Evolutionary conservation across 2,329 filamentous ascomycete species (phyloP).

Genomic region (Tolypocladium guangdongense): DNA sequence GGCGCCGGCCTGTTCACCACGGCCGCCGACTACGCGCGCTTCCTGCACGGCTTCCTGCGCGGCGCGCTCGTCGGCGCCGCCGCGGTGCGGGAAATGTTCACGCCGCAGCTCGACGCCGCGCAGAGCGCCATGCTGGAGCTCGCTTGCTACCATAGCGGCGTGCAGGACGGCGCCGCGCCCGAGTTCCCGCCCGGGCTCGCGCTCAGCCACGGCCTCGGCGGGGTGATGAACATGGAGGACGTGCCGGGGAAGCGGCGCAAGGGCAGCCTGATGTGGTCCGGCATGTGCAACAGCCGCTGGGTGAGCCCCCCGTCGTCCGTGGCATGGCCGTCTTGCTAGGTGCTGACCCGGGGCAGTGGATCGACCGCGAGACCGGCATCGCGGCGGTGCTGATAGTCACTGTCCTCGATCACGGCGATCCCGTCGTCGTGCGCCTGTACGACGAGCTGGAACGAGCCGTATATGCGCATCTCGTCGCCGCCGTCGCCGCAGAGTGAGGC

Average conservation of each 20-base stretch:
- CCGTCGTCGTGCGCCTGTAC: slow-evolving; percentile 22
- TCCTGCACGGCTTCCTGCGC: slow-evolving; percentile 22
- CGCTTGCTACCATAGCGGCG: slow-evolving; percentile 8
- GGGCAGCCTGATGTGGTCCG: slow-evolving; percentile 33
- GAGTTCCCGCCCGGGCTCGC: slow-evolving; percentile 22
- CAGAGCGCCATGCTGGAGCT: slow-evolving; percentile 11
- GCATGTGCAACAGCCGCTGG: slow-evolving; percentile 30
- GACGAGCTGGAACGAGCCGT: slow-evolving; percentile 28
- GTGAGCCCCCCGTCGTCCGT: slow-evolving; percentile 13
- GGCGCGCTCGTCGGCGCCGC: slow-evolving; percentile 18
- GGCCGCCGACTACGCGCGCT: slow-evolving; percentile 25
- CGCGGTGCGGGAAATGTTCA: slow-evolving; percentile 24
- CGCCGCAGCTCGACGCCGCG: slow-evolving; percentile 26
- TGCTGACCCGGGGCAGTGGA: slow-evolving; percentile 16
- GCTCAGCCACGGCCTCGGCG: slow-evolving; percentile 27
- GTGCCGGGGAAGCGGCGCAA: slow-evolving; percentile 26
- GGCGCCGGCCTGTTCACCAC: slow-evolving; percentile 32
- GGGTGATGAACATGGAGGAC: slow-evolving; percentile 27
- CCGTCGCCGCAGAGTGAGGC: background rate
- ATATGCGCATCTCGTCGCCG: slow-evolving; percentile 14
- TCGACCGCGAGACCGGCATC: slow-evolving; percentile 26
- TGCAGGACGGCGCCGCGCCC: slow-evolving; percentile 18
- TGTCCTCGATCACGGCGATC: slow-evolving; percentile 26
- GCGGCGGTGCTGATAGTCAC: slow-evolving; percentile 27
- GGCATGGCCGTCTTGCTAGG: background rate